phyloP scores from a whole-genome alignment of 1,284 basidiomycete genomes.

The Trametes sp. region DNA sequence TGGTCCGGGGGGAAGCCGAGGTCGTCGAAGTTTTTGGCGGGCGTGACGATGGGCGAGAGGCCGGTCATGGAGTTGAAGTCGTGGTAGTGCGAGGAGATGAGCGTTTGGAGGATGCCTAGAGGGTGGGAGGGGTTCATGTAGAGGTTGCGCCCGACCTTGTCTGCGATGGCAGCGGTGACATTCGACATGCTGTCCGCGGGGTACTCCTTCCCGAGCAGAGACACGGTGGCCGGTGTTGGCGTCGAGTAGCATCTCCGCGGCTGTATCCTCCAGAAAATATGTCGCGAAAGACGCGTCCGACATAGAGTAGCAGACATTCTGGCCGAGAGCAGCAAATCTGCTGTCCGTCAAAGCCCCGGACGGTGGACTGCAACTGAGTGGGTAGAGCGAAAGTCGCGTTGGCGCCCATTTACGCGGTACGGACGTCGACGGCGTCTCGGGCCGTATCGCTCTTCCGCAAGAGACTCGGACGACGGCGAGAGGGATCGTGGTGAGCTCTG shows the following conservation, averaged over 20 bases:
- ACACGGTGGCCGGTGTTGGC: conserved; percentile 21
- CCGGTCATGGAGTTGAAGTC: conserved; percentile 74
- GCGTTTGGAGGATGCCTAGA: conserved; percentile 81
- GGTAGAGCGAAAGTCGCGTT: not conserved
- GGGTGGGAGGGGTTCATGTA: conserved; percentile 86
- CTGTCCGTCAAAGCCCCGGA: not conserved
- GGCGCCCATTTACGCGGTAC: conserved; percentile 3
- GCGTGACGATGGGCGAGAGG: conserved; percentile 88
- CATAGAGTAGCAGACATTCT: conserved; percentile 22
- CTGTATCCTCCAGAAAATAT: conserved; percentile 15
- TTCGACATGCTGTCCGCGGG: conserved; percentile 85
- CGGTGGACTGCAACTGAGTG: not conserved
- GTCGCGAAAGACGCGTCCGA: conserved; percentile 19
- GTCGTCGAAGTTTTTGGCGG: conserved; percentile 96
- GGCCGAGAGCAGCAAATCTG: not conserved
- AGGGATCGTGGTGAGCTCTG: too few relatives aligned
- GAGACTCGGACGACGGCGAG: too few relatives aligned
- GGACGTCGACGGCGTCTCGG: not conserved
- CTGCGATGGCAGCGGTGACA: conserved; percentile 84
- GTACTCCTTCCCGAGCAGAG: conserved; percentile 66
- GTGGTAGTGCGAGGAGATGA: conserved; percentile 88
- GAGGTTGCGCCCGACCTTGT: conserved; percentile 75
- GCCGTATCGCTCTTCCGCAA: not conserved
- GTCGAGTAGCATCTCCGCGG: conserved; percentile 31
- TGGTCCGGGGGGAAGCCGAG: conserved; percentile 95